These are phyloP conservation scores for Begonia fuchsioides DNA, from an alignment of 306 rosid species.

Conservation along the genomic window DNA sequence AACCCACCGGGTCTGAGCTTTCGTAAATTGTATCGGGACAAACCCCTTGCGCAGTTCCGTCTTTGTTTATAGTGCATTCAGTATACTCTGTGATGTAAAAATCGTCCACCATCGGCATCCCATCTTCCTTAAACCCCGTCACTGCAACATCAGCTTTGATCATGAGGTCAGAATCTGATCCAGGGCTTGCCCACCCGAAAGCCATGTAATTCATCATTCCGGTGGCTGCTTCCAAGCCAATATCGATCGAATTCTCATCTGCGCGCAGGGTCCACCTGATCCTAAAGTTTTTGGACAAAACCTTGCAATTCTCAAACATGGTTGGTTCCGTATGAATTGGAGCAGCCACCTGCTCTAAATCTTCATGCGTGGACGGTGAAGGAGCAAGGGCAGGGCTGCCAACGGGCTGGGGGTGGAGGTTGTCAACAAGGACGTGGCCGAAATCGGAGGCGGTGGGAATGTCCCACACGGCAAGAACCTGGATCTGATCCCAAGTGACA, in stretches of 20 bases:
- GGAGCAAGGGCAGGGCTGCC: constrained; percentile 20
- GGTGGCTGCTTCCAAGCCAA: constrained; percentile 71
- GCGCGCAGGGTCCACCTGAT: constrained; percentile 59
- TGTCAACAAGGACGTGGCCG: constrained; percentile 37
- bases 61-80: constrained; percentile 36
- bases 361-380: constrained; percentile 12
- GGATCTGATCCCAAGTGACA: constrained; percentile 59
- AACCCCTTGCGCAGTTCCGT: constrained; percentile 50
- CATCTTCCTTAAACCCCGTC: constrained; percentile 58
- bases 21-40: constrained; percentile 66
- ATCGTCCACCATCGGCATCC: constrained; percentile 60
- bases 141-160: constrained; percentile 68
- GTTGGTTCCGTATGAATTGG: constrained; percentile 31
- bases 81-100: constrained; percentile 55
- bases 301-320: constrained; percentile 62
- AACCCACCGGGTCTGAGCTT: constrained; percentile 21
- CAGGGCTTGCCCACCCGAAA: constrained; percentile 74
- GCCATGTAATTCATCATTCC: constrained; percentile 66
- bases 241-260: constrained; percentile 34
- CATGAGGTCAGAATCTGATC: constrained; percentile 39
- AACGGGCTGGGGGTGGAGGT: constrained; percentile 2
- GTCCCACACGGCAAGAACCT: constrained; percentile 73
- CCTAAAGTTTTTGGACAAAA: constrained; percentile 34
- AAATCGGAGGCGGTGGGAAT: constrained; percentile 58
- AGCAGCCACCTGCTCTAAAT: constrained; percentile 1